Evolutionary conservation across 257 asterid species (phyloP).

Genomic region (Pogostemon cablin): DNA sequence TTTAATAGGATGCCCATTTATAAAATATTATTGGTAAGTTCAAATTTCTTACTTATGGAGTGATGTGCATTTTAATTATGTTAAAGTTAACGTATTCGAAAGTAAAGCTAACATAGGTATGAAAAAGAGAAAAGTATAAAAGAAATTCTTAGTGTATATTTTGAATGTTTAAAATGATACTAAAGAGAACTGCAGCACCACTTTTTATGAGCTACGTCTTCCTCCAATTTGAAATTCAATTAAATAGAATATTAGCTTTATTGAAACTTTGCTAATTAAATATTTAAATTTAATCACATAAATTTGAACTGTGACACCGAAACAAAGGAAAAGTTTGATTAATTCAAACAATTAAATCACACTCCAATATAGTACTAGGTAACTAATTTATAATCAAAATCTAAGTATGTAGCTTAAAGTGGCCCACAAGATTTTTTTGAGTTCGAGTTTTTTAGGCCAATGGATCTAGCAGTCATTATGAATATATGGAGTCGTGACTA

Average conservation of each 20-base stretch:
- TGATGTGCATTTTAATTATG: background rate
- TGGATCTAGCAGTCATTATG: background rate
- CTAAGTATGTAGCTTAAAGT: background rate
- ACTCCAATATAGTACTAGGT: too few species aligned
- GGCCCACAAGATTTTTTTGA: background rate
- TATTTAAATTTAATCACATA: background rate
- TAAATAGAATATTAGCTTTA: background rate
- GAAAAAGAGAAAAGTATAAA: slow-evolving; percentile 12
- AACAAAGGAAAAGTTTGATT: background rate
- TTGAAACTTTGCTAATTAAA: background rate
- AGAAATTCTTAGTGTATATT: slow-evolving; percentile 23
- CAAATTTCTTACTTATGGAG: too few species aligned
- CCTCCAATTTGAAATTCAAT: background rate
- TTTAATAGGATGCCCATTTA: too few species aligned
- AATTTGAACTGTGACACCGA: background rate
- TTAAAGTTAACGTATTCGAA: slow-evolving; percentile 6
- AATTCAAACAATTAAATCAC: background rate
- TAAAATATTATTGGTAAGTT: too few species aligned
- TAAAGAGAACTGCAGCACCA: background rate
- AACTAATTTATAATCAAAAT: too few species aligned
- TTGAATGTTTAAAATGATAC: background rate
- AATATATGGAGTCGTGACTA: background rate
- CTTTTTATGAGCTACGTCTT: slow-evolving; percentile 9
- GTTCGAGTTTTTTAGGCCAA: background rate
- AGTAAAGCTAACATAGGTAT: slow-evolving; percentile 17